Percentiles rank a stretch among this genome's conserved stretches.
These are phyloP conservation scores for Zizania latifolia DNA, from an alignment of 176 grass and related monocot species.

Conservation along the genomic window DNA sequence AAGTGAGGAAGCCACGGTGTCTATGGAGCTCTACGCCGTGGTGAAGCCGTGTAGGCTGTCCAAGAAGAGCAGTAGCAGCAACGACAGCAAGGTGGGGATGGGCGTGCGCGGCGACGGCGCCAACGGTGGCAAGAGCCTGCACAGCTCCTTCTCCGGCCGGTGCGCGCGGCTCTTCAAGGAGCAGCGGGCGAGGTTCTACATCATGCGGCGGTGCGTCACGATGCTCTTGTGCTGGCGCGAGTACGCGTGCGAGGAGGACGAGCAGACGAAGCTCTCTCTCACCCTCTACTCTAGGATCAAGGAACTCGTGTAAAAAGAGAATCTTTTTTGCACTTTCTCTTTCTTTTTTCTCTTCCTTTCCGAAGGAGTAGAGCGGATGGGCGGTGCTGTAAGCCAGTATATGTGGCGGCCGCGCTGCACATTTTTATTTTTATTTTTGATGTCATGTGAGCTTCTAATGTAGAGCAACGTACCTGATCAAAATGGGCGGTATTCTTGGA, in stretches of 20 bases:
- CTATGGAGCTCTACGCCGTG: constrained; percentile 58
- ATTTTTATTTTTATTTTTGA: background rate
- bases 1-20: background rate
- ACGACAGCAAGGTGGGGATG: constrained; percentile 8
- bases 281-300: background rate
- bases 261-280: background rate
- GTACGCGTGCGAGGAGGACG: constrained; percentile 42
- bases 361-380: constrained; percentile 11
- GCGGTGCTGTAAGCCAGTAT: background rate
- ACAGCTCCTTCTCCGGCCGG: constrained; percentile 73
- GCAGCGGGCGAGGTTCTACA: constrained; percentile 84
- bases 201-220: constrained; percentile 88
- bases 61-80: constrained; percentile 47
- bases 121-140: constrained; percentile 19
- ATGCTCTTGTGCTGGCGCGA: constrained; percentile 92
- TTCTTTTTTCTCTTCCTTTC: background rate
- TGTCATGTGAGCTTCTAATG: constrained; percentile 8
- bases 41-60: constrained; percentile 63
- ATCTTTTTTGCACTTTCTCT: background rate
- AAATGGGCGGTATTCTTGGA: background rate
- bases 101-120: constrained; percentile 9
- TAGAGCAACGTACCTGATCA: background rate
- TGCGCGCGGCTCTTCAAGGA: constrained; percentile 84
- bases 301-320: constrained; percentile 27
- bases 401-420: constrained; percentile 1